Base-by-base conservation (phyloP, 2,329 filamentous ascomycete genomes). In the Ascocoryne sarcoides region DNA sequence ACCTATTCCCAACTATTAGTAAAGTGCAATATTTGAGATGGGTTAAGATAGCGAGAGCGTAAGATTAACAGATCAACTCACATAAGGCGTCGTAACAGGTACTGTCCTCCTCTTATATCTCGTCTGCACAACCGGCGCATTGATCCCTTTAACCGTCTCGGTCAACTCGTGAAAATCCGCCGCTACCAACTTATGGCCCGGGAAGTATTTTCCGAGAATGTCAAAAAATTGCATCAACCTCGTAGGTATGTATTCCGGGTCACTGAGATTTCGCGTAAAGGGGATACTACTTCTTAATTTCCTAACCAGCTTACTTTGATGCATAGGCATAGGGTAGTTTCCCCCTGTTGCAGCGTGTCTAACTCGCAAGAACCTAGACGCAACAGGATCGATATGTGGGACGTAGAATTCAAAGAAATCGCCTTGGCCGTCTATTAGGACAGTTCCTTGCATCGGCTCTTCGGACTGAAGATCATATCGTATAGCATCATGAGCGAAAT, bases 391-490 rank as follows among this genome's bases (percentile, higher is more conserved):
- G 32, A 96, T 71, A 2, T 75, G 69, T 10, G 75, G 79, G 23
- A 79, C 76, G 70, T 95, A 96, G 65, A 94, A 95, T 64, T 96
- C 92, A 68, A 84, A 90, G 58, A 98, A 92, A 57, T 96, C 89
- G 56, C 90, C 90, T 31, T 80, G 69, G 7, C 68, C 71, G 60
- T 95, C 87, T 57, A 98, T 82, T 29, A 98, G 71, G 10, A 96
- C 89, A 47, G 81, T 81, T 36, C 87, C 88, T 66, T 98, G 93
- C 40, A 95, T 73, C 0, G 90, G 84, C 50, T 82, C 69, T 60
- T 87, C 84, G 9, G 88, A 93, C 45, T 71, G 64, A 9, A 82
- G 71, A 63, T 96, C 83, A 66, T 96, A 98, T 48, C 93, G 89
- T 47, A 98, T 79, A 44, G 82, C 76, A 65, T 98, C 92, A 67